phyloP scores from a whole-genome alignment of 192 early-diverging fungal genomes.

The Mortierella antarctica region DNA sequence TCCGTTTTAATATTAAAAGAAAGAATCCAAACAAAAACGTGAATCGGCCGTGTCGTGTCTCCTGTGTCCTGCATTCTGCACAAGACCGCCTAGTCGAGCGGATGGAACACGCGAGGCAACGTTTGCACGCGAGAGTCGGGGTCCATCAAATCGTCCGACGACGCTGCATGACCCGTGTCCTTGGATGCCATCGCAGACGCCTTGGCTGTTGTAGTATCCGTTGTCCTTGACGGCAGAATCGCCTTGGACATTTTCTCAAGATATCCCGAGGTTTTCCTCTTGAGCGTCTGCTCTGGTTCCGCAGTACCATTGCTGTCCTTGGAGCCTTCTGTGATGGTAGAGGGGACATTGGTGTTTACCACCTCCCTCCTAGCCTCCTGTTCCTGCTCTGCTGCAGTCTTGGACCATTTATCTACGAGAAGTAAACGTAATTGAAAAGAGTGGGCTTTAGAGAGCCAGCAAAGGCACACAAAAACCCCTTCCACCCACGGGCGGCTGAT shows the following conservation, averaged over 20 bases:
- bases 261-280: slow-evolving; percentile 43
- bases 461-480: neutral
- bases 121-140: neutral
- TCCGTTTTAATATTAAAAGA: no score
- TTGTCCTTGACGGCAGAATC: slow-evolving; percentile 5
- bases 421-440: no score
- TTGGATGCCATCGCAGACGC: neutral
- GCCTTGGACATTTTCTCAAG: slow-evolving; percentile 51
- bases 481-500: no score
- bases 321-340: slow-evolving; percentile 23
- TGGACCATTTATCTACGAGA: slow-evolving; percentile 46
- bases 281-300: slow-evolving; percentile 16
- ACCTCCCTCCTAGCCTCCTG: slow-evolving; percentile 24
- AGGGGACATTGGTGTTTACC: neutral
- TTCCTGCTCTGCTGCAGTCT: slow-evolving; percentile 36
- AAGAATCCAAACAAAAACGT: no score
- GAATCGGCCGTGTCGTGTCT: no score
- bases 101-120: slow-evolving; percentile 46
- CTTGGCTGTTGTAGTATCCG: neutral
- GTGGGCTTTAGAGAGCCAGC: no score
- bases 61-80: no score
- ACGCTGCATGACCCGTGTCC: neutral
- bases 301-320: slow-evolving; percentile 15
- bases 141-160: neutral
- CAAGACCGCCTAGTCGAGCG: slow-evolving; percentile 13